Evolutionary conservation across 2,329 filamentous ascomycete genomes (phyloP).

Genomic region (Aspergillus glaucus): DNA sequence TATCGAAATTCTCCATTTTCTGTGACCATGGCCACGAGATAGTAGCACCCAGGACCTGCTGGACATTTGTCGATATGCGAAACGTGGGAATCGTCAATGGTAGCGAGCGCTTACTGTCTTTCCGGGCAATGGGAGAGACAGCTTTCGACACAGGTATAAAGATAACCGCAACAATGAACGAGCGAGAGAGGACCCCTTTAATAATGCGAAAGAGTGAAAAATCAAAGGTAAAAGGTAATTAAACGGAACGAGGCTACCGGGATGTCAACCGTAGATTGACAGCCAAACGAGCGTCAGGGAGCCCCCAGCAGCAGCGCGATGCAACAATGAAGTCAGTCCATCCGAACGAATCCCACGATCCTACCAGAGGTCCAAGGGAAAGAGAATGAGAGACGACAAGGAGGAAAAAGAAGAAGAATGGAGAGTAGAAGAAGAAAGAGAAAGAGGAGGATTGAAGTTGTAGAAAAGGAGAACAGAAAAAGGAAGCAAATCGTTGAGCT

Average conservation of each 20-base stretch:
- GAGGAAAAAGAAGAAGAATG: not conserved
- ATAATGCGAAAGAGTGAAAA: not conserved
- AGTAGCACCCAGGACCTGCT: slow-evolving; percentile 26
- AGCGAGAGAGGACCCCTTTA: not conserved
- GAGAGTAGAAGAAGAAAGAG: slow-evolving; percentile 9
- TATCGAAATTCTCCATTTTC: slow-evolving; percentile 33
- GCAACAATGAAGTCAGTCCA: not conserved
- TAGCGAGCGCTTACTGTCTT: slow-evolving; percentile 2
- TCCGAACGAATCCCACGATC: slow-evolving; percentile 17
- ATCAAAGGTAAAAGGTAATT: slow-evolving; percentile 1
- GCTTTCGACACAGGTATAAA: not conserved
- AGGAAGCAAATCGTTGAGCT: slow-evolving; percentile 5
- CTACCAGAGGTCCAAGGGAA: slow-evolving; percentile 21
- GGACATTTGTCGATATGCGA: slow-evolving; percentile 33
- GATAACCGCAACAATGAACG: not conserved
- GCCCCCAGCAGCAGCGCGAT: slow-evolving; percentile 4
- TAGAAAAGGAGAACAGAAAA: slow-evolving; percentile 12
- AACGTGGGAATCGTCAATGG: slow-evolving; percentile 4
- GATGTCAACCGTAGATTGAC: too few species aligned
- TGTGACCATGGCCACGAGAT: slow-evolving; percentile 41
- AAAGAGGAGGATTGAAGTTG: slow-evolving; percentile 5
- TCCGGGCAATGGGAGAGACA: not conserved
- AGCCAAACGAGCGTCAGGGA: too few species aligned
- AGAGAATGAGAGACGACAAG: slow-evolving; percentile 3
- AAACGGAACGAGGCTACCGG: slow-evolving; percentile 8